A percentile compares a stretch with the other conserved stretches of the same genome.
phyloP scores from a whole-genome alignment of 225 moss, liverwort and hornwort species.

The Physcomitrellopsis africana region DNA sequence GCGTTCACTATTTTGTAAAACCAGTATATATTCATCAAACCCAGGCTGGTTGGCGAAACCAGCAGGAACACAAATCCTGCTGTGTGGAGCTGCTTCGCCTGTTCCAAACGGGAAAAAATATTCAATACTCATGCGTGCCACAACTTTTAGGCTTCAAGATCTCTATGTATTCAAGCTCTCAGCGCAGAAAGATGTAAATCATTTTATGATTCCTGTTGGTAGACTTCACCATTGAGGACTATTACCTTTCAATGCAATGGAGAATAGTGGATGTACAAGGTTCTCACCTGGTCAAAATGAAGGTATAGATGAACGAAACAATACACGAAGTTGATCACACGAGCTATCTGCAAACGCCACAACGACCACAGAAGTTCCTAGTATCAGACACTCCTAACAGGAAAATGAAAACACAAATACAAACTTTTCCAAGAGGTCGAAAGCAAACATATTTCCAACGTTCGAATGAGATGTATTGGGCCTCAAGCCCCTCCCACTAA shows the following conservation, averaged over 20 bases:
- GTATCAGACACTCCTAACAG: not conserved
- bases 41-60: slow-evolving; percentile 40
- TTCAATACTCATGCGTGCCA: slow-evolving; percentile 10
- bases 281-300: slow-evolving; percentile 59
- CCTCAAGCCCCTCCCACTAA: not conserved
- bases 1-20: slow-evolving; percentile 43
- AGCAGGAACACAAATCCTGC: slow-evolving; percentile 30
- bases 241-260: slow-evolving; percentile 9
- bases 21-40: slow-evolving; percentile 44
- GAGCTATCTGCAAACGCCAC: slow-evolving; percentile 53
- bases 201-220: not conserved
- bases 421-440: not conserved
- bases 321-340: slow-evolving; percentile 64
- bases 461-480: not conserved
- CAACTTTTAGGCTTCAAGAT: not conserved
- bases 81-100: slow-evolving; percentile 40
- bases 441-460: not conserved
- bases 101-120: slow-evolving; percentile 1
- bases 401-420: not conserved
- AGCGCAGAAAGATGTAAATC: not conserved
- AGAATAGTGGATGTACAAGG: not conserved
- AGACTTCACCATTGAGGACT: not conserved
- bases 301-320: slow-evolving; percentile 62
- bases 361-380: not conserved
- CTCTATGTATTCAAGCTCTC: not conserved